These are phyloP conservation scores for Corchorus capsularis DNA, from an alignment of 345 rosid genomes.

Conservation along the genomic window DNA sequence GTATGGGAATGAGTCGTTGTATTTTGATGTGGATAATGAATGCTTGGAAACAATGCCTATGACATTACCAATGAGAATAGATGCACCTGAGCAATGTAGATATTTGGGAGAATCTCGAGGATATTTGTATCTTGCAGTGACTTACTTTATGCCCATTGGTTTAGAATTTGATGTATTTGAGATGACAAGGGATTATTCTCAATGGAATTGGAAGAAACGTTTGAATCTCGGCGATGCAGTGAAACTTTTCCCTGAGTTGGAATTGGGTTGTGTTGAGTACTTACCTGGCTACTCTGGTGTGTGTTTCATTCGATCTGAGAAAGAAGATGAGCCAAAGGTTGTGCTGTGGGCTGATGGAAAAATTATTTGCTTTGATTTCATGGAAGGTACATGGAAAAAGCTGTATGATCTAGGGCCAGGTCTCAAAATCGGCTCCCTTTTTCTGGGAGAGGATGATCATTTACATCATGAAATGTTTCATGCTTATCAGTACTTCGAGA, in stretches of 20 bases:
- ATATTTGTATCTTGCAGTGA: constrained; percentile 5
- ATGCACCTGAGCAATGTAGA: background rate
- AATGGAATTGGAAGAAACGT: constrained; percentile 6
- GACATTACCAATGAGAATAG: background rate
- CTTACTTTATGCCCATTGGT: background rate
- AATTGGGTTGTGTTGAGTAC: background rate
- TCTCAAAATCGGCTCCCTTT: background rate
- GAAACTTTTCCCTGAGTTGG: background rate
- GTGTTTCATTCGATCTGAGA: constrained; percentile 1
- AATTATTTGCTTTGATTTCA: constrained; percentile 6
- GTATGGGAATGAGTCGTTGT: background rate
- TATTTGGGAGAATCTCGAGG: constrained; percentile 6
- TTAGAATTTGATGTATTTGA: background rate
- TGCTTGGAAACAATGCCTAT: constrained; percentile 1
- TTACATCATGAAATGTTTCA: background rate
- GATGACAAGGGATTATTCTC: constrained; percentile 8
- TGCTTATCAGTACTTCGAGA: constrained; percentile 1
- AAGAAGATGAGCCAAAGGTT: constrained; percentile 1
- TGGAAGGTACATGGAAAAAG: constrained; percentile 2
- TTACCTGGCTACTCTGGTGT: background rate
- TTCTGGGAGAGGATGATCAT: background rate
- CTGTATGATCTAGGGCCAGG: constrained; percentile 6
- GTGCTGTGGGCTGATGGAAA: constrained; percentile 7
- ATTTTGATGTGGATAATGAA: constrained; percentile 9
- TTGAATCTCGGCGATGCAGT: background rate